A percentile compares a stretch with the other conserved stretches of the same genome.
phyloP scores from a whole-genome alignment of 1,139 yeast genomes.

The Blastobotrys apis region DNA sequence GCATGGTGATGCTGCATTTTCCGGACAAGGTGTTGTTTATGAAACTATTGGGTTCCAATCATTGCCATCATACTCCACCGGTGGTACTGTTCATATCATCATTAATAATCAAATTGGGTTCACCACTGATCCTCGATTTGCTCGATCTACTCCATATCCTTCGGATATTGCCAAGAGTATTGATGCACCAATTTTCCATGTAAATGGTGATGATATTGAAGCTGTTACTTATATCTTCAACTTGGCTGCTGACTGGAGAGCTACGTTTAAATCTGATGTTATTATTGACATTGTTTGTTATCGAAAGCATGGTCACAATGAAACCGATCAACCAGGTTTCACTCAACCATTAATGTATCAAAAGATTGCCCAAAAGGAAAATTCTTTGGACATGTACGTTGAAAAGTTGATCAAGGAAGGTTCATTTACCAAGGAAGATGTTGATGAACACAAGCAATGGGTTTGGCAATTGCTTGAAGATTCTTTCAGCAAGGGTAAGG shows the following conservation, averaged over 20 bases:
- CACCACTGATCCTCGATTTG: conserved; percentile 97
- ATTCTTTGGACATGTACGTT: conserved; percentile 82
- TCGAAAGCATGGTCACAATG: conserved; percentile 98
- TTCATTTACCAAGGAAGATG: conserved; percentile 81
- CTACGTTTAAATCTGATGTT: conserved; percentile 92
- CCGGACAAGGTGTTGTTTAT: conserved; percentile 98
- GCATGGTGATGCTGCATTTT: conserved; percentile 99
- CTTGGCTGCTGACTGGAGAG: conserved; percentile 98
- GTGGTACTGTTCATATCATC: conserved; percentile 96
- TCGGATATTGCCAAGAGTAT: conserved; percentile 95
- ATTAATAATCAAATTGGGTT: conserved; percentile 98
- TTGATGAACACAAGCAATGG: conserved; percentile 96
- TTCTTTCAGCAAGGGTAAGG: conserved; percentile 80
- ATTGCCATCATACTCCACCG: conserved; percentile 93
- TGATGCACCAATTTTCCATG: conserved; percentile 98
- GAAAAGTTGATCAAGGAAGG: conserved; percentile 79
- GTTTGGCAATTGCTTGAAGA: conserved; percentile 94
- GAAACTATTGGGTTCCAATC: conserved; percentile 95
- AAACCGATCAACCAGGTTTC: conserved; percentile 98
- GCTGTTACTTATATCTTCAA: conserved; percentile 87
- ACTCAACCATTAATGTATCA: conserved; percentile 98
- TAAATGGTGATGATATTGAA: conserved; percentile 96
- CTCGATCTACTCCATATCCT: conserved; percentile 97
- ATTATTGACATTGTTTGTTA: conserved; percentile 96
- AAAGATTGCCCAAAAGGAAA: conserved; percentile 80